These are phyloP conservation scores for Avena sativa DNA, from an alignment of 176 grass and related monocot genomes.

Conservation along the genomic window DNA sequence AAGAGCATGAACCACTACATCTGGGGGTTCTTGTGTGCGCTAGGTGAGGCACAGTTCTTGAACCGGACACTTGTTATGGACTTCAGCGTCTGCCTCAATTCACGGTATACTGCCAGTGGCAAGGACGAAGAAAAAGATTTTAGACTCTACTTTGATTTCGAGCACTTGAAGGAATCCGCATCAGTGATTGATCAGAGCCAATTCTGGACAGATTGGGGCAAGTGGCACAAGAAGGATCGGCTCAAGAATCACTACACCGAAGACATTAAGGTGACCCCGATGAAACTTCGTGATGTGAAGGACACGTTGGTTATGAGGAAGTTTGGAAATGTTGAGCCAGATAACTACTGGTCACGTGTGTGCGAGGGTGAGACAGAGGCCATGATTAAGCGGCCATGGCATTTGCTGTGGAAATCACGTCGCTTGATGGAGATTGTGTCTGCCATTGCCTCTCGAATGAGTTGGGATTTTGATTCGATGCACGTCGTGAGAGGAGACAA, in stretches of 20 bases:
- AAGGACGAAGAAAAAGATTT: conserved; percentile 86
- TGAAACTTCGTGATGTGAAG: conserved; percentile 72
- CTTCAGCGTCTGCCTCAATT: conserved; percentile 72
- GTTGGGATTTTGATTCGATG: conserved; percentile 87
- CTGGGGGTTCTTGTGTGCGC: conserved; percentile 83
- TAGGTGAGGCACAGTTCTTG: conserved; percentile 88
- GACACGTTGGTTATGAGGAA: conserved; percentile 91
- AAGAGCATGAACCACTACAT: conserved; percentile 98
- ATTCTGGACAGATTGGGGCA: conserved; percentile 84
- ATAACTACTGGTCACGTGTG: conserved; percentile 92
- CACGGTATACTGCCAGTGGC: conserved; percentile 60
- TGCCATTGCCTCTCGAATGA: conserved; percentile 77
- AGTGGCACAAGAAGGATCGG: conserved; percentile 73
- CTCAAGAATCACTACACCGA: conserved; percentile 75
- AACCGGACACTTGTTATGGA: conserved; percentile 95
- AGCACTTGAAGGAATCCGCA: conserved; percentile 77
- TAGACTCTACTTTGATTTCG: conserved; percentile 94
- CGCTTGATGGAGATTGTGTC: conserved; percentile 93
- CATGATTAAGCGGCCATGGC: conserved; percentile 86
- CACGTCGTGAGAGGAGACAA: conserved; percentile 86
- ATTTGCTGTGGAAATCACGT: conserved; percentile 88
- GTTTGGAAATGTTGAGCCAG: conserved; percentile 72
- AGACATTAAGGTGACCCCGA: conserved; percentile 79
- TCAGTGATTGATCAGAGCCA: conserved; percentile 80
- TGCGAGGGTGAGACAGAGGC: conserved; percentile 87